These are phyloP conservation scores for Maudiozyma barnettii DNA, from an alignment of 805 yeast species.

Conservation along the genomic window DNA sequence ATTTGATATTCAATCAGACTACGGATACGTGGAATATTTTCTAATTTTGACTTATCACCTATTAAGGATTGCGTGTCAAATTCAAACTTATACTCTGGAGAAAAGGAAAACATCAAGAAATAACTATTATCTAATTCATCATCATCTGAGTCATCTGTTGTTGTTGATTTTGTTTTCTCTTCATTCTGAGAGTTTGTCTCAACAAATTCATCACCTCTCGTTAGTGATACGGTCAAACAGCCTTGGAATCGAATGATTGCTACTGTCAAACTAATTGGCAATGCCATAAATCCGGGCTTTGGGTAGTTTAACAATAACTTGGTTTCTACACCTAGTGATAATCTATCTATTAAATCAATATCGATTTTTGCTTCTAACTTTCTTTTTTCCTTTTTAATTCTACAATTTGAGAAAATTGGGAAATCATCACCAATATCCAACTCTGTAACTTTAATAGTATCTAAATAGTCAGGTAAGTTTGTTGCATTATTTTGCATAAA, in stretches of 20 bases:
- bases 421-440: constrained; percentile 88
- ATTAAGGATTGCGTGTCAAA: constrained; percentile 81
- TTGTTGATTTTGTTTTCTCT: constrained; percentile 1
- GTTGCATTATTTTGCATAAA: constrained; percentile 39
- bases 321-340: constrained; percentile 80
- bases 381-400: constrained; percentile 49
- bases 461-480: constrained; percentile 70
- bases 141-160: constrained; percentile 1
- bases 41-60: constrained; percentile 86
- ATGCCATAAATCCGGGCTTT: constrained; percentile 68
- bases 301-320: constrained; percentile 73
- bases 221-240: constrained; percentile 67
- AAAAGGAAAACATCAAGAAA: constrained; percentile 78
- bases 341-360: constrained; percentile 78
- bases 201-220: constrained; percentile 30
- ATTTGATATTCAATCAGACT: constrained; percentile 73
- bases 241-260: constrained; percentile 89
- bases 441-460: constrained; percentile 68
- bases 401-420: constrained; percentile 90
- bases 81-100: constrained; percentile 85
- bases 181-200: constrained; percentile 10
- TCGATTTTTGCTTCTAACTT: constrained; percentile 79
- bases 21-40: constrained; percentile 86
- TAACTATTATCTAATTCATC: constrained; percentile 37
- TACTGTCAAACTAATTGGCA: constrained; percentile 78